A percentile compares a stretch with the other conserved stretches of the same genome.
phyloP scores from a whole-genome alignment of 2,329 filamentous ascomycete species.

The Juglanconis sp. region DNA sequence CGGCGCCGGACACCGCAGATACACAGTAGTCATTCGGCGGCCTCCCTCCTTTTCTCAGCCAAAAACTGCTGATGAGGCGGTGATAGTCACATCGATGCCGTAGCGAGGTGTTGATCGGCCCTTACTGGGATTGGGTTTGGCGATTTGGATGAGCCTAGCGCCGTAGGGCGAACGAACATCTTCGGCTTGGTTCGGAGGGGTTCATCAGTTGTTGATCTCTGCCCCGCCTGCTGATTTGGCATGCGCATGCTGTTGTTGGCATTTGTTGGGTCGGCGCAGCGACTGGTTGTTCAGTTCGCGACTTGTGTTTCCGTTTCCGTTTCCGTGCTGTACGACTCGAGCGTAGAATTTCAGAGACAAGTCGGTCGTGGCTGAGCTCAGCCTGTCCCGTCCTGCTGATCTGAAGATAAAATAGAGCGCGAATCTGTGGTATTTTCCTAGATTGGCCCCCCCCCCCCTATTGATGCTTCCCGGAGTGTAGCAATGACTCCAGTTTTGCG shows the following conservation, averaged over 20 bases:
- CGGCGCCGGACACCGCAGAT: background rate
- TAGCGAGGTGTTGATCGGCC: background rate
- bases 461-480: background rate
- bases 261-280: background rate
- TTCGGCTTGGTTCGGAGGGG: background rate
- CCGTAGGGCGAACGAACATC: background rate
- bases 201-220: background rate
- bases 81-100: conserved; percentile 2
- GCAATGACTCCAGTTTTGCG: background rate
- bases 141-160: background rate
- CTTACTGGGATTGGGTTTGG: background rate
- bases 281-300: background rate
- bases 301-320: background rate
- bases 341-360: background rate
- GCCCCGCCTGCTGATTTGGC: background rate
- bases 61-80: background rate
- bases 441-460: background rate
- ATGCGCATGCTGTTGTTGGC: background rate
- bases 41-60: background rate
- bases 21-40: background rate
- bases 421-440: background rate
- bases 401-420: background rate
- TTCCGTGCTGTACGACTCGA: background rate
- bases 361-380: background rate
- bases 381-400: background rate